phyloP scores from a whole-genome alignment of 1,139 yeast species.

The Geotrichum carabidarum region DNA sequence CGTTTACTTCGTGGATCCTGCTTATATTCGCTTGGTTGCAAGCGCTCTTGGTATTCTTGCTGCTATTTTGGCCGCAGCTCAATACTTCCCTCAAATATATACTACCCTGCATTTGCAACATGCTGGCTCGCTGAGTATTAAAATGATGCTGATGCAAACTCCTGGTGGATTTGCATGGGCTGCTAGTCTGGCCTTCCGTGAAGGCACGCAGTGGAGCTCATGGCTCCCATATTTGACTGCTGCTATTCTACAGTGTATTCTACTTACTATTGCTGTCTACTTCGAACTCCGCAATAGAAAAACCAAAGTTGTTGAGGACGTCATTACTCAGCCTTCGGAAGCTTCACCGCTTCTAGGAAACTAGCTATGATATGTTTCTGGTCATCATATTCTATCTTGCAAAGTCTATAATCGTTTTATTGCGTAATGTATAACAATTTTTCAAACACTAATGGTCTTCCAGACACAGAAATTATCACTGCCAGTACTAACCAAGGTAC shows the following conservation, averaged over 20 bases:
- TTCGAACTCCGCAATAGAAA: conserved; percentile 32
- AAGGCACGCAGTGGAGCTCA: conserved; percentile 81
- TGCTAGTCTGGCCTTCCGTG: conserved; percentile 59
- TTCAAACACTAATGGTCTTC: conserved; percentile 89
- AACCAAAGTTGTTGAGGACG: not conserved
- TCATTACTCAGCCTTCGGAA: not conserved
- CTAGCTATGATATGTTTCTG: not conserved
- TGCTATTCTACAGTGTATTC: conserved; percentile 57
- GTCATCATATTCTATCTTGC: not conserved
- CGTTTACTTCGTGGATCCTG: conserved; percentile 23
- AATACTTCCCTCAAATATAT: conserved; percentile 74
- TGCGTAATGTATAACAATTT: not conserved
- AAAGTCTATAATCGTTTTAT: not conserved
- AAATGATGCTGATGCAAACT: conserved; percentile 82
- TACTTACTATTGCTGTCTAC: conserved; percentile 50
- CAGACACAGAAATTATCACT: conserved; percentile 91
- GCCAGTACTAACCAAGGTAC: conserved; percentile 90
- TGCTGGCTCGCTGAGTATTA: conserved; percentile 73
- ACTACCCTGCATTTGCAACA: conserved; percentile 67
- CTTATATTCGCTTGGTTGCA: conserved; percentile 20
- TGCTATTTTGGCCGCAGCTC: conserved; percentile 52
- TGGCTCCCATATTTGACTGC: conserved; percentile 80
- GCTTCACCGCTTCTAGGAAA: not conserved
- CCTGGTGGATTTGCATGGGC: conserved; percentile 88
- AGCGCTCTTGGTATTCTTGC: conserved; percentile 54